These are phyloP conservation scores for Diaporthe aspalathi DNA, from an alignment of 2,329 filamentous ascomycete genomes.

Conservation along the genomic window DNA sequence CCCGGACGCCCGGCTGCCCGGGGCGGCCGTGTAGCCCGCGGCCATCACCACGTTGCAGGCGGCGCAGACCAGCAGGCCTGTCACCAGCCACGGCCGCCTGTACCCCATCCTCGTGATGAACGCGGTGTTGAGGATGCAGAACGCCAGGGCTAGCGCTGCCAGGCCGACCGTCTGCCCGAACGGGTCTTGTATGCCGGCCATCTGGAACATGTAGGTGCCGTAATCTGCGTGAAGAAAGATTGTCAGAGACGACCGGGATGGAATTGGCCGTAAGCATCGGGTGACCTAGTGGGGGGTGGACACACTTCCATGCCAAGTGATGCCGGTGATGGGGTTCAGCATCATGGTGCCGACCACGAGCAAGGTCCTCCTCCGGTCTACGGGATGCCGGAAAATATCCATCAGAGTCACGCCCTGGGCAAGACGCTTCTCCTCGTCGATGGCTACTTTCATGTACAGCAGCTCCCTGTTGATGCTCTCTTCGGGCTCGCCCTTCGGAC, in stretches of 20 bases:
- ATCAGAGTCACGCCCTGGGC: background rate
- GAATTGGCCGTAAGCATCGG: no score
- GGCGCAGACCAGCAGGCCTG: background rate
- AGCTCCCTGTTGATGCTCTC: background rate
- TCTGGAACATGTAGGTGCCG: constrained; percentile 25
- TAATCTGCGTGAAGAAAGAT: background rate
- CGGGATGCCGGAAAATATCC: constrained; percentile 1
- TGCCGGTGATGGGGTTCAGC: background rate
- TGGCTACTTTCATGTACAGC: constrained; percentile 1
- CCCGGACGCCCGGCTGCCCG: background rate
- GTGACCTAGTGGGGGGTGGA: no score
- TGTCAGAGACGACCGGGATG: no score
- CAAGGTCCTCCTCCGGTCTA: constrained; percentile 1
- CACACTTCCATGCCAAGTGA: constrained; percentile 14
- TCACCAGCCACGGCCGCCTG: constrained; percentile 9
- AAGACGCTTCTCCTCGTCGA: constrained; percentile 16
- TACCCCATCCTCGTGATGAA: constrained; percentile 11
- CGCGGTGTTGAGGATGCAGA: background rate
- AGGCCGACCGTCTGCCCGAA: constrained; percentile 5
- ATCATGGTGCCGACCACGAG: background rate
- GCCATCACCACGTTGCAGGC: constrained; percentile 20
- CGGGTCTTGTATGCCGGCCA: background rate
- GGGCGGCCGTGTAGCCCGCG: background rate
- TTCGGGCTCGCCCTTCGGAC: background rate
- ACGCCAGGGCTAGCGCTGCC: background rate